Conservation (phyloP, 1,139 yeast genomes). For the Yamadazyma dushanensis region DNA sequence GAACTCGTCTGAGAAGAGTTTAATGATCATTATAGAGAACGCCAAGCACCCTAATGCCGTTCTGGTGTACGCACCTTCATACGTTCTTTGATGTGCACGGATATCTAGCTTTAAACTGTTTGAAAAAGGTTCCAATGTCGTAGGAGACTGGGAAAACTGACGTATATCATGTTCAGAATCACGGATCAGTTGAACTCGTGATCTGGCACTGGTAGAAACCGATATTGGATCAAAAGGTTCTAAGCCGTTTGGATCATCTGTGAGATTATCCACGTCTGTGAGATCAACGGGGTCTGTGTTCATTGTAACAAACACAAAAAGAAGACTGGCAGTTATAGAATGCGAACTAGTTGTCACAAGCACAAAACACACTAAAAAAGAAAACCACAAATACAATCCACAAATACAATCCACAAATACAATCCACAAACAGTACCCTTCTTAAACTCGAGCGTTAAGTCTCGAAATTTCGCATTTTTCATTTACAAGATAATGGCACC, state of each 20-base stretch:
- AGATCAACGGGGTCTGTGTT: too few relatives aligned
- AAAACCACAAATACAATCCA: neutral
- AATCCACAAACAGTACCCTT: too few relatives aligned
- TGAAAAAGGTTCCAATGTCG: constrained; percentile 2
- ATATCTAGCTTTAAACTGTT: constrained; percentile 44
- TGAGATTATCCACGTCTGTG: neutral
- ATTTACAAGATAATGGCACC: constrained; percentile 20
- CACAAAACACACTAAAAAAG: too few relatives aligned
- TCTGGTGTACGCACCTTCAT: constrained; percentile 61
- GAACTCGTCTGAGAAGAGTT: constrained; percentile 53
- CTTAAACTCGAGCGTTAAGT: too few relatives aligned
- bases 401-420: neutral
- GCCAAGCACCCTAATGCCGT: constrained; percentile 51
- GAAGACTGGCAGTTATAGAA: too few relatives aligned
- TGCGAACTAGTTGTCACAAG: too few relatives aligned
- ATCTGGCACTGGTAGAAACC: neutral
- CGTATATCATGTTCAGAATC: too few relatives aligned
- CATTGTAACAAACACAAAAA: too few relatives aligned
- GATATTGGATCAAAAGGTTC: constrained; percentile 1
- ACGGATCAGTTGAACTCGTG: too few relatives aligned
- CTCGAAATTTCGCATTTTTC: too few relatives aligned
- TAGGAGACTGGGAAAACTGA: constrained; percentile 1
- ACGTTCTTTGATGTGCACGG: constrained; percentile 61
- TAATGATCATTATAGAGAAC: constrained; percentile 48
- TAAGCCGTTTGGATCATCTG: neutral